phyloP scores from a whole-genome alignment of 2,329 filamentous ascomycete genomes.

The Cadophora sp. region DNA sequence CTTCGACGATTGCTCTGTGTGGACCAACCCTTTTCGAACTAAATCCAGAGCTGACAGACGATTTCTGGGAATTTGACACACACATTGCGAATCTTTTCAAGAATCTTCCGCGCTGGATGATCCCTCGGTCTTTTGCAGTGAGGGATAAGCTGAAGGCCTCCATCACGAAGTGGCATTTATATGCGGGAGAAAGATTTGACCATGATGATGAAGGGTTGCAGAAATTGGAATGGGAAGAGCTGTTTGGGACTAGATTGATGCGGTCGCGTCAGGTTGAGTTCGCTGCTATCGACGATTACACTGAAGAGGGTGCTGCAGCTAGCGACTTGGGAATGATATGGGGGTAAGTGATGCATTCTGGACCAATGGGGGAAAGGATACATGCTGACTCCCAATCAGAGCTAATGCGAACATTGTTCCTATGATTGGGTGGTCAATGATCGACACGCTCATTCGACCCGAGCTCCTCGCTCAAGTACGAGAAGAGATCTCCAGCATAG shows the following conservation, averaged over 20 bases:
- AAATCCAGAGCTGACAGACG: constrained; percentile 35
- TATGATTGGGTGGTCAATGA: constrained; percentile 38
- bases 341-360: constrained; percentile 29
- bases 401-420: constrained; percentile 40
- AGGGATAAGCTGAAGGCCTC: constrained; percentile 36
- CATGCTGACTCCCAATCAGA: constrained; percentile 28
- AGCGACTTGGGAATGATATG: constrained; percentile 37
- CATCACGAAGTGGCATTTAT: constrained; percentile 40
- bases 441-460: constrained; percentile 36
- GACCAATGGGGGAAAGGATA: background rate
- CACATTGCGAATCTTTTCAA: constrained; percentile 35
- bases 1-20: constrained; percentile 37
- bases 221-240: constrained; percentile 41
- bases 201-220: constrained; percentile 27
- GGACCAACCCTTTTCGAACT: constrained; percentile 40
- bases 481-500: constrained; percentile 32
- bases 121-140: constrained; percentile 33
- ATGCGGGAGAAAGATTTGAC: constrained; percentile 34
- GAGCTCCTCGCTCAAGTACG: constrained; percentile 34
- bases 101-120: constrained; percentile 39
- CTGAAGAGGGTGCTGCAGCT: constrained; percentile 26
- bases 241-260: constrained; percentile 42
- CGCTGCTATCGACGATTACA: constrained; percentile 21
- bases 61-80: constrained; percentile 44
- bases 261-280: constrained; percentile 29